These are phyloP conservation scores for Oryza rufipogon DNA, from an alignment of 176 grass and related monocot genomes.

Conservation along the genomic window DNA sequence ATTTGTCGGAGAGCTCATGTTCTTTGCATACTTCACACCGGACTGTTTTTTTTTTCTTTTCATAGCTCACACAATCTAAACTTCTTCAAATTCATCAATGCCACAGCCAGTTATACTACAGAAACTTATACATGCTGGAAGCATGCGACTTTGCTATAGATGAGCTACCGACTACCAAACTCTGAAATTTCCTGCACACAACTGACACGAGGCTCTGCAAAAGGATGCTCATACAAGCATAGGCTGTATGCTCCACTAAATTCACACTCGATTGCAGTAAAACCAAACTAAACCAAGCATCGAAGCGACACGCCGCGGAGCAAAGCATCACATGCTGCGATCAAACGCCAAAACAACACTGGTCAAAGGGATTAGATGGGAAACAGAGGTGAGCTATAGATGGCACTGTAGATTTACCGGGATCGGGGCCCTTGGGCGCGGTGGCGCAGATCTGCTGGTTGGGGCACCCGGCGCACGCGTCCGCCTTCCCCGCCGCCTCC, in stretches of 20 bases:
- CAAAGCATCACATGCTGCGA: background rate
- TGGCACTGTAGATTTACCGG: slow-evolving; percentile 43
- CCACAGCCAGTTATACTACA: background rate
- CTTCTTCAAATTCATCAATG: background rate
- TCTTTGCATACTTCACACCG: background rate
- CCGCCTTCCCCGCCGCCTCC: slow-evolving; percentile 71
- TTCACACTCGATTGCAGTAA: slow-evolving; percentile 2
- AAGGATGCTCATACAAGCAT: background rate
- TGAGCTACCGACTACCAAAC: slow-evolving; percentile 1
- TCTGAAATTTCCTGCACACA: background rate
- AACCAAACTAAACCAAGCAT: slow-evolving; percentile 11
- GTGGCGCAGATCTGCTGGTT: slow-evolving; percentile 80
- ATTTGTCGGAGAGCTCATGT: background rate
- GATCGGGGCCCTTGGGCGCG: slow-evolving; percentile 69
- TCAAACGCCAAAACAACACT: slow-evolving; percentile 3
- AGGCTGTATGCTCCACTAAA: background rate
- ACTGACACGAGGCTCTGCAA: background rate
- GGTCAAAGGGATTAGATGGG: background rate
- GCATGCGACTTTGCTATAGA: background rate
- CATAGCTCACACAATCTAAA: background rate
- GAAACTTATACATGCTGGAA: background rate
- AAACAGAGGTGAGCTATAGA: background rate
- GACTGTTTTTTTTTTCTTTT: background rate
- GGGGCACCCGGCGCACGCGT: slow-evolving; percentile 75
- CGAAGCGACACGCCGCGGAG: background rate